Percentiles rank a stretch among this genome's conserved stretches.
phyloP scores from a whole-genome alignment of 352 stramenopile species.

The Globisporangium yorkense region DNA sequence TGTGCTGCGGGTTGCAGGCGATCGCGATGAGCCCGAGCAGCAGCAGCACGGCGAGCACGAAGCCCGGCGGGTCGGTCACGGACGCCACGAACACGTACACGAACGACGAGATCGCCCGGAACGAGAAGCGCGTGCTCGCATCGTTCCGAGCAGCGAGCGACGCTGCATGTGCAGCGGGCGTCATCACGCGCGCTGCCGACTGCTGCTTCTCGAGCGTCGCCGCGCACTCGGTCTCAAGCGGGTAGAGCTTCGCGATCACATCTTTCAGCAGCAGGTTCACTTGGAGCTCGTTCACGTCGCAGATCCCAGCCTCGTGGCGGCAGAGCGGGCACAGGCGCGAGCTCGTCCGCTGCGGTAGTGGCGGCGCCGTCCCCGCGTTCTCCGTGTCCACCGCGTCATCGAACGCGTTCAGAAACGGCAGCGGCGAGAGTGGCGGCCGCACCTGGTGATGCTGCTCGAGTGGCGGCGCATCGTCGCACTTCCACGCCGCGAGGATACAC shows the following conservation, averaged over 20 bases:
- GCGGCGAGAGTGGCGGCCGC: background rate
- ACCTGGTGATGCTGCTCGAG: background rate
- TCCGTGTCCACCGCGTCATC: background rate
- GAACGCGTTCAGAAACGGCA: background rate
- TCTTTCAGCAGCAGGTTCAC: conserved; percentile 66
- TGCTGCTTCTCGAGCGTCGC: conserved; percentile 42
- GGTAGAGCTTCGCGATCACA: conserved; percentile 53
- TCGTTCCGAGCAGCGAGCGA: background rate
- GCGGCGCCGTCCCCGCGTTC: background rate
- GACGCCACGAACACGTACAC: conserved; percentile 66
- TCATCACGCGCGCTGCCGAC: conserved; percentile 4
- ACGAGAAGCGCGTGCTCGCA: conserved; percentile 17
- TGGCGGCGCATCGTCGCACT: conserved; percentile 17
- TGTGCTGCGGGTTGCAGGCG: conserved; percentile 49
- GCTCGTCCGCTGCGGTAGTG: background rate
- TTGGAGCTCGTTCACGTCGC: conserved; percentile 28
- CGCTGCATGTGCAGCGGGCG: background rate
- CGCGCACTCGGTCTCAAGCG: conserved; percentile 30
- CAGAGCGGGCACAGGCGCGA: conserved; percentile 60
- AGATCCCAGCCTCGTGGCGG: conserved; percentile 30
- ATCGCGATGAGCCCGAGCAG: conserved; percentile 57
- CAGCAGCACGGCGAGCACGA: conserved; percentile 66
- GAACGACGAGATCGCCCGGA: conserved; percentile 63
- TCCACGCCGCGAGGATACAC: conserved; percentile 65
- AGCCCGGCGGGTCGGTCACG: conserved; percentile 63